Evolutionary conservation across 176 grass and related monocot genomes (phyloP), one percentile per base, ranked within the genome.

Genomic region (Pharus latifolius): DNA sequence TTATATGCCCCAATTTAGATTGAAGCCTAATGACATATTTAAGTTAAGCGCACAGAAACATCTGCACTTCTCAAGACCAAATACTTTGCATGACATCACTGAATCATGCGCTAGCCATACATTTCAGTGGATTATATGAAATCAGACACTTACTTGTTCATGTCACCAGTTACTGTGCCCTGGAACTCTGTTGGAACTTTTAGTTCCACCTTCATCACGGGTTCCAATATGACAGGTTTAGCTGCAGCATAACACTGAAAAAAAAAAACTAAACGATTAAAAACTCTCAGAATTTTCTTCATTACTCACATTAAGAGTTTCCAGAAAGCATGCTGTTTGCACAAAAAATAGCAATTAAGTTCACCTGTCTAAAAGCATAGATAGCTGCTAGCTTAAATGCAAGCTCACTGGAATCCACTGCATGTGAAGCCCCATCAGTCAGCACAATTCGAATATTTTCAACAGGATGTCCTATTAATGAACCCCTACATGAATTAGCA

Each of bases 291-390:
- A 28, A 73, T 47, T 48, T 31, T 15, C 38, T 51, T 76, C 26
- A 24, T 38, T 25, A 68, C 12, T 38, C 31, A 20, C 15, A 10
- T 18, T 38, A n/a, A 27, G 38, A 63, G 41, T 78, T 78, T 29
- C 41, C 54, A 68, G 56, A 78, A 63, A 46, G 30, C 48, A 27
- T 53, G 38, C 14, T 7, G 17, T 32, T 23, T 44, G 19, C 56
- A 48, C n/a, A 34, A 82, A 65, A 68, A 69, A 49, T 50, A 54
- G n/a, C 61, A 24, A 68, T 10, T 40, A 54, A 9, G 45, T 40
- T 45, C 56, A 99, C 95, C 87, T 99, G 87, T 91, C 95, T 90
- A 65, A 99, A 91, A 83, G 95, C 95, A 91, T 98, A 98, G 60
- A 98, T 98, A 62, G 95, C 43, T 44, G 95, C 95, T 32, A 98